phyloP scores from a whole-genome alignment of 1,284 basidiomycete species.

The Boletus semigastroideus region DNA sequence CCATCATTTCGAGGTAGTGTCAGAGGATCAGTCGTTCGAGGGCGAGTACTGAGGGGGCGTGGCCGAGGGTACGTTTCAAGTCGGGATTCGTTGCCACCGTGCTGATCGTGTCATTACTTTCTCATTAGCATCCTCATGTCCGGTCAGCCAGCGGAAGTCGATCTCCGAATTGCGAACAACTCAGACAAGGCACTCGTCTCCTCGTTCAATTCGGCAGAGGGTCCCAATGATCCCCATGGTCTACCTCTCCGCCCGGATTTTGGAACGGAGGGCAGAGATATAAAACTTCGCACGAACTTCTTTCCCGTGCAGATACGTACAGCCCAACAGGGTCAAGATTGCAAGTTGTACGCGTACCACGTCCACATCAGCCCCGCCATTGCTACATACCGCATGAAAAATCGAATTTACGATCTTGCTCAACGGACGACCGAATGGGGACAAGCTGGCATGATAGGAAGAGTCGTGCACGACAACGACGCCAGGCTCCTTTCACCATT shows the following conservation, averaged over 20 bases:
- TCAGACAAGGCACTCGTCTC: not conserved
- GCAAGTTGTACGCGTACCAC: not conserved
- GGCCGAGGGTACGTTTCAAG: not conserved
- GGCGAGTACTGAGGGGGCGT: not conserved
- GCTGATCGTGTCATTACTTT: too few relatives aligned
- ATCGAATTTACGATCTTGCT: not conserved
- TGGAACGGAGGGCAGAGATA: not conserved
- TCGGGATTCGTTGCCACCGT: too few relatives aligned
- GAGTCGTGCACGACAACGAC: not conserved
- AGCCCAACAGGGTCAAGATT: not conserved
- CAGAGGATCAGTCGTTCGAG: not conserved
- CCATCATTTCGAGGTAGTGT: not conserved
- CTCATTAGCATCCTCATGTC: not conserved
- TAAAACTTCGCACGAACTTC: slow-evolving; percentile 3
- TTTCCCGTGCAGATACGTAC: not conserved
- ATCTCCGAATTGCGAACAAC: not conserved
- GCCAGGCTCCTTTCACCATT: not conserved
- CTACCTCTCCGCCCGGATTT: not conserved
- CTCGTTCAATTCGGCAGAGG: not conserved
- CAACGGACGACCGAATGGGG: not conserved
- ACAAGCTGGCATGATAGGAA: not conserved
- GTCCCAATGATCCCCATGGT: not conserved
- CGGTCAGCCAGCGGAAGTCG: not conserved
- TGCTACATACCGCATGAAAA: not conserved
- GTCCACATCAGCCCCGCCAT: not conserved